A percentile compares a stretch with the other conserved stretches of the same genome.
Conservation (phyloP, 2,329 filamentous ascomycete species). For the Botrytis pseudocinerea region DNA sequence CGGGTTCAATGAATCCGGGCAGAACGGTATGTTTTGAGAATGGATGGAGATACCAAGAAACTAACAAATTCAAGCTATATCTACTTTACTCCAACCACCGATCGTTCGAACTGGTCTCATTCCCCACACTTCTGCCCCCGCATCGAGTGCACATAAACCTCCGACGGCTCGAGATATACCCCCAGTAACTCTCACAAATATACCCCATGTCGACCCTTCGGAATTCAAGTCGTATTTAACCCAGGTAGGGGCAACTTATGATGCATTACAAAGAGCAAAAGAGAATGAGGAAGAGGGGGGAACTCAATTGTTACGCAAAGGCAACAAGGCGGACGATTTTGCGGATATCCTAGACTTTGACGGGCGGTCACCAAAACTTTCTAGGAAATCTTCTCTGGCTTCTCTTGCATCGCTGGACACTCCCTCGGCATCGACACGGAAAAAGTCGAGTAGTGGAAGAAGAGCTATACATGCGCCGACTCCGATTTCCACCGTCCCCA, state of each 20-base stretch:
- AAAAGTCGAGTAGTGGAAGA: slow-evolving; percentile 54
- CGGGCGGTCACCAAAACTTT: slow-evolving; percentile 31
- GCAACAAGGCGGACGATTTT: slow-evolving; percentile 43
- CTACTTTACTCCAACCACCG: slow-evolving; percentile 85
- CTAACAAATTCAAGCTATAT: slow-evolving; percentile 65
- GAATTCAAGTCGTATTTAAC: slow-evolving; percentile 83
- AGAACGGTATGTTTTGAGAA: slow-evolving; percentile 64
- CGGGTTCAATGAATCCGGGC: slow-evolving; percentile 70
- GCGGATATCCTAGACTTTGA: slow-evolving; percentile 44
- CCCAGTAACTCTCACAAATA: slow-evolving; percentile 86
- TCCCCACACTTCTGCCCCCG: slow-evolving; percentile 71
- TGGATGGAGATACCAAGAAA: background rate
- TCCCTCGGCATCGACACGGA: slow-evolving; percentile 42
- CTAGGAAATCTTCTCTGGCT: slow-evolving; percentile 45
- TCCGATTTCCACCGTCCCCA: slow-evolving; percentile 88
- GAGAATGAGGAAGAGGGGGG: slow-evolving; percentile 68
- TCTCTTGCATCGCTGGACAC: slow-evolving; percentile 43
- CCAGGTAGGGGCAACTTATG: slow-evolving; percentile 84
- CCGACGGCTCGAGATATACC: slow-evolving; percentile 89
- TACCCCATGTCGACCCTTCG: slow-evolving; percentile 74
- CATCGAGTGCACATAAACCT: slow-evolving; percentile 72
- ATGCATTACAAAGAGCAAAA: slow-evolving; percentile 82
- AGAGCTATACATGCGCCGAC: slow-evolving; percentile 71
- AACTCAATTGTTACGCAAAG: slow-evolving; percentile 39
- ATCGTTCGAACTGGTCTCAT: slow-evolving; percentile 86